Base-by-base conservation (phyloP, 2,329 filamentous ascomycete genomes). In the Trichocomaceae sp. region DNA sequence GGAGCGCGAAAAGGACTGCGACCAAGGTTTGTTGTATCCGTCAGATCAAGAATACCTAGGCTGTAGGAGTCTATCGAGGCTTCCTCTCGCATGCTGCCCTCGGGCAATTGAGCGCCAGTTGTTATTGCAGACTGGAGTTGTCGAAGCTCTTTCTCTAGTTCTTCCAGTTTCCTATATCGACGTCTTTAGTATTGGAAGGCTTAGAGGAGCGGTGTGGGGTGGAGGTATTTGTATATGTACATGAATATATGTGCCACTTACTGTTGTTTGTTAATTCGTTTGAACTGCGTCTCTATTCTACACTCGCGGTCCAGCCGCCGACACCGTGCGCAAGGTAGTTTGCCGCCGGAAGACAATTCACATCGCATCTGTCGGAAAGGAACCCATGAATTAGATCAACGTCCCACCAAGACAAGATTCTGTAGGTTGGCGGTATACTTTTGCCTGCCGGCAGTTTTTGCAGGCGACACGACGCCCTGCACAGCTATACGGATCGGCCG, bases 371-470 rank as follows among this genome's bases (percentile, higher is more conserved):
- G 23, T 8, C 33, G 15, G 12, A 31, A 15, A 44, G n/a, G 2
- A 35, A 35, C 31, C 13, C 2, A 46, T 23, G 2, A 46, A 29
- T 52, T 15, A 37, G 22, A 17, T 13, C 10, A n/a, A 17, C 13
- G 12, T 26, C 26, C 13, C 12, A 37, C 17, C 10, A 20, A 20
- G 10, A 31, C 5, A 52, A 37, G 15, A 20, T 47, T 47, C 5
- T 23, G 6, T 26, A 47, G 26, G 20, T 26, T 47, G 5, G 20
- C 33, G 37, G 31, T 29, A 12, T 31, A 52, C 54, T 44, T 56
- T 56, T 33, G 54, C 54, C 20, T 56, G 54, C 19, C 54, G 54
- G 47, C 54, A 56, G 33, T 47, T 46, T 47, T 33, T 52, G 37
- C 54, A 56, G 15, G 54, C 54, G 19, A 52, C 35, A 3, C 54